Base-by-base conservation (phyloP, 805 yeast species). In the Saturnispora zaruensis region DNA sequence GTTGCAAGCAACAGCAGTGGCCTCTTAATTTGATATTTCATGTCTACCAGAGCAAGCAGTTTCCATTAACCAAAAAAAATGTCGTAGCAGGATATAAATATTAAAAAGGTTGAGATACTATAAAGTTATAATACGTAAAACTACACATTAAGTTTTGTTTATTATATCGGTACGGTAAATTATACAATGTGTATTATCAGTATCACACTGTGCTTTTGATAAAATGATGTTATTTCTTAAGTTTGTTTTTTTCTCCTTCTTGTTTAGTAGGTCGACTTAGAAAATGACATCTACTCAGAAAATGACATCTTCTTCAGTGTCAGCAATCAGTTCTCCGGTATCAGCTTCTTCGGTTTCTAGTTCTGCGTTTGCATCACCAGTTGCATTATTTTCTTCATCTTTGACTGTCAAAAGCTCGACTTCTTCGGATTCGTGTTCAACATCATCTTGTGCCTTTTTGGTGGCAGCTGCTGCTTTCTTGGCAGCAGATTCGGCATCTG, bases 401-500 rank as follows among this genome's bases (percentile, higher is more conserved):
- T 7, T 16, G n/a, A 25, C 47, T 6, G 41, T 45, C n/a, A 52
- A 53, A 26, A 53, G 56, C 18, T 67, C 74, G 8, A 33, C 45
- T 26, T 46, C 41, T 37, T 50, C 63, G 7, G 46, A 60, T 16
- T 48, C 55, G 5, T 44, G 52, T 33, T 49, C 55, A 21, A 43
- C 16, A 9, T 43, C 37, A 11, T 44, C 21, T 47, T 53, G 61
- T 5, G 55, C 57, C 30, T 46, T 50, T 33, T 46, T 46, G 14
- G 54, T 55, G 16, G 47, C 47, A 8, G 38, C 52, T 38, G 41
- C 51, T 5, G 51, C 46, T 21, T 45, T 66, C 50, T 65, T 68
- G 9, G 62, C 63, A 14, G 64, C 65, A 37, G 66, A 74, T 56
- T 78, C 85, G 20, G 73, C 75, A 55, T 83, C 93, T 24, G 75